A percentile compares a stretch with the other conserved stretches of the same genome.
Conservation (phyloP, 2,329 filamentous ascomycete species). For the Kalmusia sp. region DNA sequence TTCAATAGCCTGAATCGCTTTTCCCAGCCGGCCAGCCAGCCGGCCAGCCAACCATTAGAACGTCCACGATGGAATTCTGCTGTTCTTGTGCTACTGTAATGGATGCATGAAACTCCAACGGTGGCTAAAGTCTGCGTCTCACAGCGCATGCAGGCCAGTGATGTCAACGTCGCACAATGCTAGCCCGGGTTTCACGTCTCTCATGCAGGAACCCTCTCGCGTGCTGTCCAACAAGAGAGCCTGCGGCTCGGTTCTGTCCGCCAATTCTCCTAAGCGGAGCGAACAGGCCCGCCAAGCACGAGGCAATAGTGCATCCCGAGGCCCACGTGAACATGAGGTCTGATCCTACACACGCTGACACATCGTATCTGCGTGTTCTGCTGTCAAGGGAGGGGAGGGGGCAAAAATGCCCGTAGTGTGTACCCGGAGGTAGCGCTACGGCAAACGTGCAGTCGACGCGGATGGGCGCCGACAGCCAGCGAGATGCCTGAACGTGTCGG, state of each 20-base stretch:
- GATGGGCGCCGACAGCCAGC: too few species aligned
- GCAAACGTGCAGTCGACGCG: too few species aligned
- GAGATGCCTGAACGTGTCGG: too few species aligned
- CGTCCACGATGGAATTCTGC: neutral
- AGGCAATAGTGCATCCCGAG: neutral
- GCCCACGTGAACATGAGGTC: neutral
- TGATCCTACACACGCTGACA: too few species aligned
- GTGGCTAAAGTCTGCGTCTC: neutral
- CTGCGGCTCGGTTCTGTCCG: neutral
- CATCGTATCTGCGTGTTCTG: neutral
- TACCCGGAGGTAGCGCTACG: too few species aligned
- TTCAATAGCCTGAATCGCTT: too few species aligned
- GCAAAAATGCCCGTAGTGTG: too few species aligned
- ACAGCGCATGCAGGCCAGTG: neutral
- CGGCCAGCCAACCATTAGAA: too few species aligned
- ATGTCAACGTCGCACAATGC: constrained; percentile 13
- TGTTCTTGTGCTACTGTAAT: neutral
- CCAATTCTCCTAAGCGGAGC: neutral
- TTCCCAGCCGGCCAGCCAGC: too few species aligned
- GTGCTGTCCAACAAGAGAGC: neutral
- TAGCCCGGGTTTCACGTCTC: constrained; percentile 14
- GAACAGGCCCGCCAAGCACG: neutral
- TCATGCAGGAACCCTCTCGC: constrained; percentile 23
- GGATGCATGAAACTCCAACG: neutral
- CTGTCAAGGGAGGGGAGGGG: neutral